Base-by-base conservation (phyloP, 2,329 filamentous ascomycete species). In the Graphiopsis chlorocephala region DNA sequence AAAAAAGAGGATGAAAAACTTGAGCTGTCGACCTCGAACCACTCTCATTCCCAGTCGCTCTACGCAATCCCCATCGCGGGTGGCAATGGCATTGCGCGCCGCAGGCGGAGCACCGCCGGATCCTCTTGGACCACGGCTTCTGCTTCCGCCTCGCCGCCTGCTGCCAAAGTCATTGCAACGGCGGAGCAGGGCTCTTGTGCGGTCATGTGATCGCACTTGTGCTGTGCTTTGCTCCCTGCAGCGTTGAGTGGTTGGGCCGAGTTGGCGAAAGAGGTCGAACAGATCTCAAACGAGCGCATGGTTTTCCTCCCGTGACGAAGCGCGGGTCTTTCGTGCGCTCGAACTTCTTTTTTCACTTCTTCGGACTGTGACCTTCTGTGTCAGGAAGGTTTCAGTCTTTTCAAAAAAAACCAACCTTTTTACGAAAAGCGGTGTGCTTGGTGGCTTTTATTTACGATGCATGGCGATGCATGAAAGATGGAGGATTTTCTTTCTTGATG, bases 281-380 rank as follows among this genome's bases (percentile, higher is more conserved):
- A 45, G 12, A 45, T 45, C 38, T 45, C 38, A 45, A 42, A 69
- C 64, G 69, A 65, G 69, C 60, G 66, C 68, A 71, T 68, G 70
- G 69, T 71, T 71, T 71, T 72, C 68, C 67, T 67, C 71, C 71
- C 69, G 67, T 65, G 66, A 28, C 53, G 57, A 35, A 31, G 60
- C 65, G 65, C 67, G 68, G 68, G 70, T 72, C 67, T 74, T 74
- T 72, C 68, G 65, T 73, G 71, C 67, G 67, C 66, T 50, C 60
- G 31, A 58, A 20, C 14, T 38, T 61, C 53, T 64, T 23, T 23
- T 53, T 62, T 26, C 35, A 31, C 15, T 60, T 45, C 50, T 33
- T 35, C 7, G 47, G 31, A 28, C 31, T 63, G 31, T 25, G 53
- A 53, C 28, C 10, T 42, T 35, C 33, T 28, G 2, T 23, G 11